These are phyloP conservation scores for Ephemerocybe angulata DNA, from an alignment of 768 basidiomycete genomes.

Conservation along the genomic window DNA sequence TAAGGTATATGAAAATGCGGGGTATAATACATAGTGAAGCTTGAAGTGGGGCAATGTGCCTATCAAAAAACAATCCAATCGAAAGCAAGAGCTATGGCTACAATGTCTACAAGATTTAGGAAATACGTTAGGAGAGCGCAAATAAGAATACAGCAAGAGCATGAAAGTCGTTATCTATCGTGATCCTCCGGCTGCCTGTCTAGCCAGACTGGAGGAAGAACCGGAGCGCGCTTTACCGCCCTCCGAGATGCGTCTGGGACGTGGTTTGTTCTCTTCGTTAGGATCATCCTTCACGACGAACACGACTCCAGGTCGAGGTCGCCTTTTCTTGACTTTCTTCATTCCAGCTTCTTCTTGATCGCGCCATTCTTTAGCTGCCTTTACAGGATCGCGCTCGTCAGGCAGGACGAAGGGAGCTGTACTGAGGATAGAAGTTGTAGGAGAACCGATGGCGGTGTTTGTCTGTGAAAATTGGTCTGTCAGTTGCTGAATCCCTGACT, in stretches of 20 bases:
- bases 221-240: background rate
- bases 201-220: background rate
- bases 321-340: constrained; percentile 33
- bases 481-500: constrained; percentile 4
- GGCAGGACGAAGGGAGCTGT: constrained; percentile 51
- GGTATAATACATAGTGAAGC: background rate
- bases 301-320: constrained; percentile 61
- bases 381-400: constrained; percentile 57
- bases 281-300: constrained; percentile 57
- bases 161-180: constrained; percentile 1
- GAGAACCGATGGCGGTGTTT: constrained; percentile 73
- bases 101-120: constrained; percentile 6
- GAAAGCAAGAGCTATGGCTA: constrained; percentile 5
- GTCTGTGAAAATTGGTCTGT: constrained; percentile 35
- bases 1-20: background rate
- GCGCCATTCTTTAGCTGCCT: constrained; percentile 70
- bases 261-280: constrained; percentile 8
- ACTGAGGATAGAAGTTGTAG: constrained; percentile 66
- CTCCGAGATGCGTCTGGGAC: background rate
- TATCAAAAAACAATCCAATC: background rate
- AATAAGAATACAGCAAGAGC: background rate
- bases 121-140: background rate
- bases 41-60: too few species aligned
- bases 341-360: constrained; percentile 56
- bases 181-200: background rate